These are phyloP conservation scores for Helminthosporium solani DNA, from an alignment of 2,329 filamentous ascomycete genomes.

Conservation along the genomic window DNA sequence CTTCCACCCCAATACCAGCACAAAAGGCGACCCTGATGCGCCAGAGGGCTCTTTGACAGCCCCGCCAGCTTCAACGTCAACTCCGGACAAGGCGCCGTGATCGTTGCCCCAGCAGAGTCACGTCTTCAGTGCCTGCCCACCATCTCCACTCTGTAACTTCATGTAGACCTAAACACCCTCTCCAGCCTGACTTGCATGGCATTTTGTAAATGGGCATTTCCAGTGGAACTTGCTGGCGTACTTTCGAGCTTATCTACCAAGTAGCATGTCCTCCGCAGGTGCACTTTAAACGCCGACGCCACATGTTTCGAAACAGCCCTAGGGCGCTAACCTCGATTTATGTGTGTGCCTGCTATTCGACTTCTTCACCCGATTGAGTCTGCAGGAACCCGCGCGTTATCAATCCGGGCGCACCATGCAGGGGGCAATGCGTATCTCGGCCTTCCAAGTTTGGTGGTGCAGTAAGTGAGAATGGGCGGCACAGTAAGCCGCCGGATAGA, in stretches of 20 bases:
- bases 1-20: constrained; percentile 33
- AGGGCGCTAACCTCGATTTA: constrained; percentile 1
- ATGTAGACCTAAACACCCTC: too few species aligned
- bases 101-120: too few species aligned
- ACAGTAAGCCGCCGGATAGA: constrained; percentile 2
- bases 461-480: not conserved
- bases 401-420: constrained; percentile 5
- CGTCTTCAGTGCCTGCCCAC: too few species aligned
- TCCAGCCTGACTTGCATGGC: too few species aligned
- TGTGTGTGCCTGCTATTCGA: constrained; percentile 2
- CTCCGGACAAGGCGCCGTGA: not conserved
- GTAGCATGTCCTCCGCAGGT: constrained; percentile 6
- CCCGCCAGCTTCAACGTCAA: constrained; percentile 3
- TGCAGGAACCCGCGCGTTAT: constrained; percentile 14
- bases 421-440: constrained; percentile 4
- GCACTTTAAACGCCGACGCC: constrained; percentile 6
- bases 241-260: constrained; percentile 7
- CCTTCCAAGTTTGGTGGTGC: not conserved
- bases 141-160: too few species aligned
- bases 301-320: constrained; percentile 17
- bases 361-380: constrained; percentile 1
- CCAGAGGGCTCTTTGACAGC: constrained; percentile 14
- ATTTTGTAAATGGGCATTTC: too few species aligned
- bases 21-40: constrained; percentile 12
- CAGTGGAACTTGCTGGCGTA: too few species aligned